A percentile compares a stretch with the other conserved stretches of the same genome.
Evolutionary conservation across 2,329 filamentous ascomycete genomes (phyloP).

Genomic region (Domatiomyces globalis): DNA sequence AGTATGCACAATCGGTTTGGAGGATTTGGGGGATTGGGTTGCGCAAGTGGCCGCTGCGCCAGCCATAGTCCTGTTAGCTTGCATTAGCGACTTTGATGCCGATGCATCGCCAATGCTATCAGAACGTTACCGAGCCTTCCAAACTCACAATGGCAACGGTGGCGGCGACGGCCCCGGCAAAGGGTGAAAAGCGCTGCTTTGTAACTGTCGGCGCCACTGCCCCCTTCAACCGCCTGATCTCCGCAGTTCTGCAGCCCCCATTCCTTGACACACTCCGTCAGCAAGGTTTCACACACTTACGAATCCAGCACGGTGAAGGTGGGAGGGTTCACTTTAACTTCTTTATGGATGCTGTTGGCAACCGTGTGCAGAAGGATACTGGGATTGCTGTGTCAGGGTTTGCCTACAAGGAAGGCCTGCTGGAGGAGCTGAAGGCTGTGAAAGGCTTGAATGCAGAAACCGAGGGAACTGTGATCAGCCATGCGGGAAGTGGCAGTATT

Average conservation of each 20-base stretch:
- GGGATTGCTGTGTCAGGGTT: constrained; percentile 47
- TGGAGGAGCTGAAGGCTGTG: constrained; percentile 42
- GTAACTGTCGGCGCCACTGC: constrained; percentile 90
- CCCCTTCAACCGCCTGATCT: constrained; percentile 59
- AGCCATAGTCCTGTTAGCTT: background rate
- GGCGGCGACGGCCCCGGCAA: background rate
- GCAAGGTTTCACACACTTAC: constrained; percentile 54
- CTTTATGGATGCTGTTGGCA: constrained; percentile 32
- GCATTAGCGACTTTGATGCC: background rate
- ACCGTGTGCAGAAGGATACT: constrained; percentile 18
- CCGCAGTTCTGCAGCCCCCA: constrained; percentile 44
- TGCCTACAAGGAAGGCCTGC: constrained; percentile 50
- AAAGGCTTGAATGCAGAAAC: constrained; percentile 29
- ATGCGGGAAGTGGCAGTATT: constrained; percentile 81
- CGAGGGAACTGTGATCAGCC: constrained; percentile 63
- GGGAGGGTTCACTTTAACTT: constrained; percentile 30
- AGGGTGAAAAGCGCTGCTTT: constrained; percentile 44
- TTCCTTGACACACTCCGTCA: constrained; percentile 50
- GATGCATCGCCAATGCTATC: no score
- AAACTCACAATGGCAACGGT: background rate
- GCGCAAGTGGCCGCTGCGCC: background rate
- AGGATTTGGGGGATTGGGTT: background rate
- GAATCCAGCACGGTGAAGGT: constrained; percentile 68
- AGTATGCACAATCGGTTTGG: background rate
- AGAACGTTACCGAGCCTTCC: background rate